phyloP scores from a whole-genome alignment of 1,284 basidiomycete genomes.

The Peniophora sp. region DNA sequence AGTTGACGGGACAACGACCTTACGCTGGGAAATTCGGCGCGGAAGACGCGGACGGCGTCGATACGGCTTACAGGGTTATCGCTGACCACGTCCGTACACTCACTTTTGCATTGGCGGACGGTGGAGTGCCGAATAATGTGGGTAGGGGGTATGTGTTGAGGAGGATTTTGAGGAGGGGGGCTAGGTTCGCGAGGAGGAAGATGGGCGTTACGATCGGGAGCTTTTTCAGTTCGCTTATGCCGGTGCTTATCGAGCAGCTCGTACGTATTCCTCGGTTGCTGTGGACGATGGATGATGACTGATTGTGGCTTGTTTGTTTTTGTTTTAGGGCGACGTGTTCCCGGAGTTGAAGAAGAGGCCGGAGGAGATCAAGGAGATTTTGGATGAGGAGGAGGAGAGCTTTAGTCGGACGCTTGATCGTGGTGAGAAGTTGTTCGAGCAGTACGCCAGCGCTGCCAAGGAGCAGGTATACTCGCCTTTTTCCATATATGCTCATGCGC shows the following conservation, averaged over 20 bases:
- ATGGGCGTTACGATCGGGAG: slow-evolving; percentile 89
- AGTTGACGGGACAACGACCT: slow-evolving; percentile 81
- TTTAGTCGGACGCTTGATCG: slow-evolving; percentile 95
- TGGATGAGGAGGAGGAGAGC: slow-evolving; percentile 96
- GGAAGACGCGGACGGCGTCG: slow-evolving; percentile 92
- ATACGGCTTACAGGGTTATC: slow-evolving; percentile 96
- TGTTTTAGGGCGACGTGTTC: slow-evolving; percentile 74
- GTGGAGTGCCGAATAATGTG: slow-evolving; percentile 93
- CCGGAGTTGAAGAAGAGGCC: slow-evolving; percentile 87
- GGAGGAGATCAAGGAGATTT: slow-evolving; percentile 87
- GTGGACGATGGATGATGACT: background rate
- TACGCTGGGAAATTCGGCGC: slow-evolving; percentile 89
- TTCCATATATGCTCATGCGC: too few relatives aligned
- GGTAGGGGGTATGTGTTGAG: slow-evolving; percentile 95
- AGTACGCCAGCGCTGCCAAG: slow-evolving; percentile 72
- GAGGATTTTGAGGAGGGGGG: slow-evolving; percentile 87
- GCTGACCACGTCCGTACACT: slow-evolving; percentile 96
- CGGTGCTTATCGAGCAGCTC: slow-evolving; percentile 86
- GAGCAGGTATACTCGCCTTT: too few relatives aligned
- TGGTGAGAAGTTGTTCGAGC: slow-evolving; percentile 94
- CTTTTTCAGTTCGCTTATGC: slow-evolving; percentile 92
- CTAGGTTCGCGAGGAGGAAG: slow-evolving; percentile 93
- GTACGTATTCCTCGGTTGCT: too few relatives aligned
- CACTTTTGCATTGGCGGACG: slow-evolving; percentile 93
- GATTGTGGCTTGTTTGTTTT: background rate